Evolutionary conservation across 1,284 basidiomycete genomes (phyloP), one percentile per base, ranked within the genome.

Genomic region (Naganishia sp.): DNA sequence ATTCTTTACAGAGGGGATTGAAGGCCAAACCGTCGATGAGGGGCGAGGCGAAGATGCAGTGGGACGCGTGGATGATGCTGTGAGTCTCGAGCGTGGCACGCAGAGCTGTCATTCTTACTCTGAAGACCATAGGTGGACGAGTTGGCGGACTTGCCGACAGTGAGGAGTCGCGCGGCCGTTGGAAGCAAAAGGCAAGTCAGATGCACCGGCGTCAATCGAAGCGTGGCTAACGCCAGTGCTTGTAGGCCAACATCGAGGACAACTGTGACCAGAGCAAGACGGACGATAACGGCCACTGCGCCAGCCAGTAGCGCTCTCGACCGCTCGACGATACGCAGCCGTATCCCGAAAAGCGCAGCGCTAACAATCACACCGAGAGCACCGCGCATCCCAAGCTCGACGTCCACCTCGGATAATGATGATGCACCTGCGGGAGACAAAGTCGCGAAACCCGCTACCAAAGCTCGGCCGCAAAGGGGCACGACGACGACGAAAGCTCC

Each of bases 1-100:
- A 18, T 78, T 79, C 68, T 80, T 80, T 70, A 71, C 68, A 1
- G 74, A 74, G 1, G 65, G 56, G 9, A 56, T 72, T 6, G 51
- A 50, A 53, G 58, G 64, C 43, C 57, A n/a, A 23, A 15, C 28
- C 7, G 46, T 7, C 3, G 64, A 53, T 11, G 25, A 47, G 18
- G 18, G 25, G 63, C 41, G 6, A 46, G 45, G 47, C 28, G 63
- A 55, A 31, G 35, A n/a, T 28, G 52, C 18, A 10, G 1, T 21
- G 25, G 56, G 3, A 31, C 45, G 47, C 18, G 42, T 21, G 28
- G 56, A 28, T 23, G 51, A 58, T 43, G 25, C 21, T 28, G 63
- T 65, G 35, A 65, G 52, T 35, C 4, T 10, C 17, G 21, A 23
- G 52, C 11, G 15, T 23, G 10, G 11, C 4, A 10, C 25, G 17